Evolutionary conservation across 2,329 filamentous ascomycete genomes (phyloP), one percentile per base, ranked within the genome.

Genomic region (Epichloe bromicola): DNA sequence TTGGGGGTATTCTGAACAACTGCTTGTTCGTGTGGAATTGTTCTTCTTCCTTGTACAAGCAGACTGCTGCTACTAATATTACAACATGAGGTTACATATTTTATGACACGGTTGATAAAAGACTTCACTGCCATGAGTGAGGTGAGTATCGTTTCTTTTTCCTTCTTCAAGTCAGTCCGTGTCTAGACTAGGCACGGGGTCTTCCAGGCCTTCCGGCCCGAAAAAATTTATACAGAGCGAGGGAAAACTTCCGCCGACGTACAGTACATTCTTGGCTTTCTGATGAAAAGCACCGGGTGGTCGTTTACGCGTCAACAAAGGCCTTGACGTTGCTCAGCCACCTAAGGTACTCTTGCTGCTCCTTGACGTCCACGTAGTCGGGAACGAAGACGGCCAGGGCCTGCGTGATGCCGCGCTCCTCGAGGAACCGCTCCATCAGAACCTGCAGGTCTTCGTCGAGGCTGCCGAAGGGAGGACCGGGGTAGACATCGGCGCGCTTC

Each of bases 291-390:
- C 12, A 2, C 12, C 14, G 4, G 14, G 15, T n/a, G 5, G 14
- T 38, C 5, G 2, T 36, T 67, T 74, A 88, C 54, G 82, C 82
- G 65, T 86, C 84, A 58, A 96, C 75, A 65, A 97, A 96, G 56
- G 71, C 74, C 81, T 91, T 93, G 70, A 96, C 79, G 65, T 86
- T 86, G 68, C 82, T 79, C 68, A 98, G 74, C 93, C 94, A 98
- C 58, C 78, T 74, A 55, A 94, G 74, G 70, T 98, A 98, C 78
- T 98, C 93, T 72, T 83, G 86, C 80, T 97, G 91, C 80, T 98
- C 93, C 83, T 98, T 98, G 71, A 86, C 81, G 66, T 97, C 89
- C 64, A 97, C 90, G 73, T 95, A 98, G 68, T 97, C 90, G 38
- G 90, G 88, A 43, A 95, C 84, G 69, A 97, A 96, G 59, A 90